Percentiles rank a stretch among this genome's conserved stretches.
These are phyloP conservation scores for Vigna radiata DNA, from an alignment of 306 rosid species.

Conservation along the genomic window DNA sequence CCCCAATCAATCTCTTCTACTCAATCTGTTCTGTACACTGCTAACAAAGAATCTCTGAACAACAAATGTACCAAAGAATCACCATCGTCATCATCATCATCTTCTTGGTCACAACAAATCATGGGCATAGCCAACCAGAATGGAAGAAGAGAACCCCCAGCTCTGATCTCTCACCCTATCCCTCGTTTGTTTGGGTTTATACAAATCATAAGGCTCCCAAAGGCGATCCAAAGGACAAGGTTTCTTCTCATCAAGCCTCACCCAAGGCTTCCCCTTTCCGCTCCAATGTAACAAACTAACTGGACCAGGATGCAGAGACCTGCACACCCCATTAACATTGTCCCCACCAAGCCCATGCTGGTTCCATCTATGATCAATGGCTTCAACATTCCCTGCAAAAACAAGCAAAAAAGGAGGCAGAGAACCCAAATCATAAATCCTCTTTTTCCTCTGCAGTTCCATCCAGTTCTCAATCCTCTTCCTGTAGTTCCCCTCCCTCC, in stretches of 20 bases:
- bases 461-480: conserved; percentile 88
- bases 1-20: conserved; percentile 19
- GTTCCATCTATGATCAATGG: conserved; percentile 90
- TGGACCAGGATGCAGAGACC: conserved; percentile 92
- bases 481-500: conserved; percentile 77
- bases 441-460: conserved; percentile 74
- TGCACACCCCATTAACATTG: conserved; percentile 79
- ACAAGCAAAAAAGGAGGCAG: conserved; percentile 83
- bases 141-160: conserved; percentile 56
- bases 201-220: conserved; percentile 96
- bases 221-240: conserved; percentile 81
- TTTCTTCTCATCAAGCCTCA: conserved; percentile 68
- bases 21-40: conserved; percentile 60
- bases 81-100: not conserved
- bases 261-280: conserved; percentile 99
- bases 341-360: conserved; percentile 97
- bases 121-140: conserved; percentile 58
- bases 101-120: conserved; percentile 46
- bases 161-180: conserved; percentile 8
- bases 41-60: conserved; percentile 59
- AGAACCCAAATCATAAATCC: conserved; percentile 91
- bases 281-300: conserved; percentile 95
- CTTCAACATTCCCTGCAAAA: conserved; percentile 83
- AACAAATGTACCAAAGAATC: conserved; percentile 53
- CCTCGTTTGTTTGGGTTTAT: conserved; percentile 36